phyloP scores from a whole-genome alignment of 2,329 filamentous ascomycete species.

The Ceratocystis destructans region DNA sequence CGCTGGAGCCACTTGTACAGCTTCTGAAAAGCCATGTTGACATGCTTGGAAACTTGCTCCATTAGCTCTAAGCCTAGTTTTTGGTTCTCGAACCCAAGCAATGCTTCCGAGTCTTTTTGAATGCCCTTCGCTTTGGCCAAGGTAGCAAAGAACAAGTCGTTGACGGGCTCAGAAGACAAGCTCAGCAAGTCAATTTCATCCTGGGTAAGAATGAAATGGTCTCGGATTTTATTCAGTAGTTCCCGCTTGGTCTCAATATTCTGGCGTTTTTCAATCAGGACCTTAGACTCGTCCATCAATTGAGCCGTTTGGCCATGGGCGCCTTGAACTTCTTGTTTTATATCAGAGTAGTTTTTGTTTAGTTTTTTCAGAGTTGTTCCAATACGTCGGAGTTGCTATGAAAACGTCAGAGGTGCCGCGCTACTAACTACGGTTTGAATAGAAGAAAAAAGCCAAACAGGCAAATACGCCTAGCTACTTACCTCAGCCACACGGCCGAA shows the following conservation, averaged over 20 bases:
- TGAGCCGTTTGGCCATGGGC: slow-evolving; percentile 62
- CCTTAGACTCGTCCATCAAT: slow-evolving; percentile 62
- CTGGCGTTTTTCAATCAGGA: slow-evolving; percentile 56
- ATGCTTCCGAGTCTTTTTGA: slow-evolving; percentile 71
- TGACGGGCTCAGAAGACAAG: slow-evolving; percentile 64
- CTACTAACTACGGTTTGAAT: not conserved
- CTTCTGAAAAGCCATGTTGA: slow-evolving; percentile 88
- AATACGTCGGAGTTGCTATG: slow-evolving; percentile 73
- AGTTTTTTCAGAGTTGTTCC: slow-evolving; percentile 63
- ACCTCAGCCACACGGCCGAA: slow-evolving; percentile 85
- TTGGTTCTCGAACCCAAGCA: slow-evolving; percentile 84
- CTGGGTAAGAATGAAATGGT: slow-evolving; percentile 74
- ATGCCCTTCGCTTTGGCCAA: slow-evolving; percentile 74
- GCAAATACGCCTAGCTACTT: slow-evolving; percentile 23
- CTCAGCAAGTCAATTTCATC: slow-evolving; percentile 65
- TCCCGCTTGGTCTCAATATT: slow-evolving; percentile 69
- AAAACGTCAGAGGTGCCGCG: not conserved
- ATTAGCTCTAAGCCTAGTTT: slow-evolving; percentile 78
- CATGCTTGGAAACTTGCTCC: slow-evolving; percentile 72
- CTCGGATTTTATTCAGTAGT: slow-evolving; percentile 61
- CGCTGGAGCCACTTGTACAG: slow-evolving; percentile 90
- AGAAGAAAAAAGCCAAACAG: not conserved
- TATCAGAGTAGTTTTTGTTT: slow-evolving; percentile 66
- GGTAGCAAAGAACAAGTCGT: slow-evolving; percentile 69
- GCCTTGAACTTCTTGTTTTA: slow-evolving; percentile 62